These are phyloP conservation scores for Wickerhamomyces canadensis DNA, from an alignment of 805 yeast species.

Conservation along the genomic window DNA sequence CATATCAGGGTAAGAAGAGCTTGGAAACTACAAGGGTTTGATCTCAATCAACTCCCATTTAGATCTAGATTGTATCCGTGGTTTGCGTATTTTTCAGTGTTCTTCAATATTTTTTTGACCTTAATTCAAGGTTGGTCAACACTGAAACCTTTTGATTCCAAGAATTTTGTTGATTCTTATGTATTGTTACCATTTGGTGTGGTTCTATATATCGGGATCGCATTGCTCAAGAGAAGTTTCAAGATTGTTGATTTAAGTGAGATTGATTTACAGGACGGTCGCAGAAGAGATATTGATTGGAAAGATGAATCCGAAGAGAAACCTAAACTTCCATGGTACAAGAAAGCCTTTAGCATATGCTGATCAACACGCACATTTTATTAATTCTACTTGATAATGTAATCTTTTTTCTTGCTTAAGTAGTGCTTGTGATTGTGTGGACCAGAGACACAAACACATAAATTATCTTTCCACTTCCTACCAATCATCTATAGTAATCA, in stretches of 20 bases:
- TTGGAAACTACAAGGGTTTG: constrained; percentile 55
- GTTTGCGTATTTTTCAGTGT: constrained; percentile 35
- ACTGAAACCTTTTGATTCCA: constrained; percentile 43
- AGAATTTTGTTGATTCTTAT: constrained; percentile 55
- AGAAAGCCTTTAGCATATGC: no score
- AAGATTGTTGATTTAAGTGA: constrained; percentile 36
- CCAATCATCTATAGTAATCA: no score
- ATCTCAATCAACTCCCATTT: constrained; percentile 64
- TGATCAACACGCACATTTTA: no score
- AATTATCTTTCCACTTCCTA: no score
- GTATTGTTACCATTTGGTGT: constrained; percentile 54
- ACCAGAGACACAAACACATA: no score
- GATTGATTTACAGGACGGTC: constrained; percentile 47
- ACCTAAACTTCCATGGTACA: constrained; percentile 10
- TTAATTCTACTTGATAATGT: no score
- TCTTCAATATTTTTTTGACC: constrained; percentile 34
- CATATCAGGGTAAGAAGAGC: constrained; percentile 69
- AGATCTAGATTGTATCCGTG: constrained; percentile 51
- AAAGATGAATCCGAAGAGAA: constrained; percentile 2
- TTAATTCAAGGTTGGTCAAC: constrained; percentile 47
- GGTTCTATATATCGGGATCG: constrained; percentile 34
- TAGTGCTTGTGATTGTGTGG: no score
- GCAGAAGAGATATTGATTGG: constrained; percentile 33
- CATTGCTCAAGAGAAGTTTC: constrained; percentile 34
- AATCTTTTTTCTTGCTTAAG: no score